Evolutionary conservation across 345 rosid genomes (phyloP), one percentile per base, ranked within the genome.

Genomic region (Luvunga scandens): DNA sequence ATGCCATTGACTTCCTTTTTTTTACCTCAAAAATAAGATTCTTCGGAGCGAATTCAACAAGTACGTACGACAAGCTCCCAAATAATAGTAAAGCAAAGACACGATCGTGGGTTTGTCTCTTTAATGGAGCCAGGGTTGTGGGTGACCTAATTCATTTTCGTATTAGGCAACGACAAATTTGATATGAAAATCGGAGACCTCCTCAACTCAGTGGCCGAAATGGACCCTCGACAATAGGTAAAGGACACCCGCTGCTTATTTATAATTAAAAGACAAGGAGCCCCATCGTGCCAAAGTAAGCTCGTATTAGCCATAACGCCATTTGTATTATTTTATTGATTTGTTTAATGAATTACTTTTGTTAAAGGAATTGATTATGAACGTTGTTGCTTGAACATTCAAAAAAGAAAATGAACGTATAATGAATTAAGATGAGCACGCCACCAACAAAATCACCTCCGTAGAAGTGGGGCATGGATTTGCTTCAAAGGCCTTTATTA

Each of bases 151-250:
- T 28, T 18, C 22, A n/a, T 42, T 64, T 48, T 45, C 0, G 18
- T 42, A 48, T 5, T 48, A 1, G 30, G 6, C 22, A 22, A 64
- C 22, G 27, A 45, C 45, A 75, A 50, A 6, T 4, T 57, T 38
- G 68, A 27, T 31, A 28, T 24, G 27, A 25, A 62, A 61, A 19
- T 45, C 36, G 39, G 50, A 24, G 33, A 31, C 21, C 18, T 14
- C n/a, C n/a, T 31, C 2, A 21, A 69, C 24, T 5, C 4, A 66
- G 77, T 30, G 81, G 70, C 63, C 8, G 24, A 64, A 78, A 55
- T 60, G 82, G 77, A 36, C 53, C 74, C 68, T 69, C 72, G 74
- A 66, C 34, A 25, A 38, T 59, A 1, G 34, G 76, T 53, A n/a
- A 24, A 73, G 24, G 66, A 59, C 66, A 38, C 34, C 53, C 68